Conservation (phyloP, 148 eudicot genomes). For the Camellia japonica region DNA sequence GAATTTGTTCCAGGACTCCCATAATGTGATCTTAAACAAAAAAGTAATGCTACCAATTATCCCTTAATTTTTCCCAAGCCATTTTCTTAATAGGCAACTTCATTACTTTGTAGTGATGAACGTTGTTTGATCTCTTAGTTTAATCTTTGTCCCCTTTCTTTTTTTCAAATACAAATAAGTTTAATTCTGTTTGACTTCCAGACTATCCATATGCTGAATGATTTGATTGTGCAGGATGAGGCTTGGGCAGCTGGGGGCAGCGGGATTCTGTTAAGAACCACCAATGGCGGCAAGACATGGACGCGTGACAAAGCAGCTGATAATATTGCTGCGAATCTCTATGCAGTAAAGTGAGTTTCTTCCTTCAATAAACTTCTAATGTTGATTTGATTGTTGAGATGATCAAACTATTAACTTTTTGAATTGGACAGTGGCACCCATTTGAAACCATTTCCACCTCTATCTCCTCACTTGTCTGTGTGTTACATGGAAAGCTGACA, state of each 20-base stretch:
- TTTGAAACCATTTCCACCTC: neutral
- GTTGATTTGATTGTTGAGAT: neutral
- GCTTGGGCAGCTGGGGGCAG: constrained; percentile 99
- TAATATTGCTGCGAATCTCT: constrained; percentile 96
- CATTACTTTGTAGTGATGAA: neutral
- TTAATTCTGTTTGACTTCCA: neutral
- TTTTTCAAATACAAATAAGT: no score
- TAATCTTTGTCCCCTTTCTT: neutral
- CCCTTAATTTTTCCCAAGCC: no score
- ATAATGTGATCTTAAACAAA: no score
- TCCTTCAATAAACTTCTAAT: neutral
- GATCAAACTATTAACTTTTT: neutral
- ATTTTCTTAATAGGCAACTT: neutral
- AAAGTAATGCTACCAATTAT: no score
- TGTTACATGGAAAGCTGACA: neutral
- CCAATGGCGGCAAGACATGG: constrained; percentile 97
- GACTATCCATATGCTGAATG: neutral
- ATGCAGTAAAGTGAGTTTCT: constrained; percentile 82
- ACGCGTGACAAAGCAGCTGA: constrained; percentile 97
- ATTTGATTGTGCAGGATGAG: constrained; percentile 55
- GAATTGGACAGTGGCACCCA: neutral
- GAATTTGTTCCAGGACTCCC: no score
- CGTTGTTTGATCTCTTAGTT: neutral
- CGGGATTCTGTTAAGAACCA: constrained; percentile 83
- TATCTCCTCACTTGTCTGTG: neutral